Percentiles rank a stretch among this genome's conserved stretches.
Conservation (phyloP, 1,284 basidiomycete genomes). For the Apiotrichum akiyoshidainum region DNA sequence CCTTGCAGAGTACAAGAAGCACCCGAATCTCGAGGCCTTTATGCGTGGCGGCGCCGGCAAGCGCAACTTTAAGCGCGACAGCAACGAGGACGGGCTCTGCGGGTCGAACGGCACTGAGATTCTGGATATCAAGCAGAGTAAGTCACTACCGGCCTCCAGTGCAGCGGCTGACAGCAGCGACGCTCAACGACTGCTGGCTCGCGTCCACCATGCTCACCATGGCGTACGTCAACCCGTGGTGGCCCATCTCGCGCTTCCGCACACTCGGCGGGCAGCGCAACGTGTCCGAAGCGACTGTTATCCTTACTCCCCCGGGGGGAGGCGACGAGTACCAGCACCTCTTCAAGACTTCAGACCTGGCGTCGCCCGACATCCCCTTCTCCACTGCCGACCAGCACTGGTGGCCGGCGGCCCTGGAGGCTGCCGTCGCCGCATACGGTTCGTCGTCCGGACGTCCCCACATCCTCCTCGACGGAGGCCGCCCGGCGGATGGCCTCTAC, state of each 20-base stretch:
- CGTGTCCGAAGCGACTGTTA: background rate
- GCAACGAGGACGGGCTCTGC: background rate
- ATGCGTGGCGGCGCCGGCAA: background rate
- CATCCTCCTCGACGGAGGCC: background rate
- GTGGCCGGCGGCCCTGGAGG: background rate
- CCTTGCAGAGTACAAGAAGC: too few species aligned
- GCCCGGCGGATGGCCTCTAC: background rate
- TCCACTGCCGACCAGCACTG: background rate
- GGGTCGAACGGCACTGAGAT: background rate
- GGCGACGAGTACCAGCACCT: background rate
- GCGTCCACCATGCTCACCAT: background rate
- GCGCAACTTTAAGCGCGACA: background rate
- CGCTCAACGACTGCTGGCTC: conserved; percentile 1
- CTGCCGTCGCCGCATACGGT: background rate
- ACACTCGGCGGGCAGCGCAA: background rate
- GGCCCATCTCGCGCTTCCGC: background rate
- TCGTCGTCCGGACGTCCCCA: background rate
- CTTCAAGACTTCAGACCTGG: background rate
- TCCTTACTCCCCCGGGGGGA: background rate
- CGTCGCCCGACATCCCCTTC: background rate
- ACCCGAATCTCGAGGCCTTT: too few species aligned
- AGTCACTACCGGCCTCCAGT: background rate
- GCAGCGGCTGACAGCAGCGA: background rate
- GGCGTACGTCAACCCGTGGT: conserved; percentile 2
- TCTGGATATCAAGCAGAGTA: background rate